Evolutionary conservation across 176 grass and related monocot genomes (phyloP), one percentile per base, ranked within the genome.

Genomic region (Dendrocalamus sinicus): DNA sequence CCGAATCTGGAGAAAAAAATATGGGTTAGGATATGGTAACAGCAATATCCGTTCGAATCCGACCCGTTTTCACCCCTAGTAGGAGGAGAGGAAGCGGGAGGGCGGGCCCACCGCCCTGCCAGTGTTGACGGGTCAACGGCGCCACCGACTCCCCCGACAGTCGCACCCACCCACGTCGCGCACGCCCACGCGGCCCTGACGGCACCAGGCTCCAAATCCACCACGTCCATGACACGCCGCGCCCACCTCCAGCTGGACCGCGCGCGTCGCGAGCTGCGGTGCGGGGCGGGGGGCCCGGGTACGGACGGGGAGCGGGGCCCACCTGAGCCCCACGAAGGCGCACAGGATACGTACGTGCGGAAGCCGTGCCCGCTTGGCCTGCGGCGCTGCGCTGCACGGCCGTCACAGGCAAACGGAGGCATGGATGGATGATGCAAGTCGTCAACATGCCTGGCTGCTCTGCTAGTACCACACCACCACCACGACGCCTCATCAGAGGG

Each of bases 41-140:
- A n/a, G n/a, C n/a, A n/a, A n/a, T n/a, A n/a, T n/a, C n/a, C n/a
- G n/a, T n/a, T n/a, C n/a, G n/a, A n/a, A n/a, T n/a, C n/a, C n/a
- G n/a, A n/a, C n/a, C n/a, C n/a, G n/a, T n/a, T n/a, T n/a, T n/a
- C n/a, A n/a, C n/a, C n/a, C n/a, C n/a, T n/a, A n/a, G 74, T 7
- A 15, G n/a, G 43, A 48, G 19, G 32, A 4, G 17, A 37, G 44
- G 26, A 8, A 35, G 78, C 8, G 26, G 16, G 19, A 39, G 47
- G 12, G 3, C 7, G 1, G 59, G 15, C 59, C 45, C 16, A 4
- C 15, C 15, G 9, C 5, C 22, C 23, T 45, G 51, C 7, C 37
- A 8, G 40, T 13, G 9, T 83, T 83, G 81, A 73, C 69, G 24
- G 54, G 69, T 73, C 69, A 61, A 73, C 61, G 40, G 54, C 53